These are phyloP conservation scores for Boletus mariae DNA, from an alignment of 1,284 basidiomycete genomes.

Conservation along the genomic window DNA sequence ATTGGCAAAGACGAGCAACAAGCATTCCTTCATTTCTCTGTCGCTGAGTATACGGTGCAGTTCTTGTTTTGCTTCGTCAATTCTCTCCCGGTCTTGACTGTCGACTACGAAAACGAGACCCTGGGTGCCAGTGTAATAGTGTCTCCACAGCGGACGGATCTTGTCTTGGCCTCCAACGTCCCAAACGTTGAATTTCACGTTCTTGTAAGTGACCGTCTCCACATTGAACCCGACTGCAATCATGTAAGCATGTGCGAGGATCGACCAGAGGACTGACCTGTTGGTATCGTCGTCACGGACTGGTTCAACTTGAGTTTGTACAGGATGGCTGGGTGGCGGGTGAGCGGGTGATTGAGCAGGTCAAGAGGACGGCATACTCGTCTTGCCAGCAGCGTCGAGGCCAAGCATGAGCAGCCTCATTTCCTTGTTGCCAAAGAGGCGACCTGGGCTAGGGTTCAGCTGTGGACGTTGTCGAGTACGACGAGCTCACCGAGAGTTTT, in stretches of 20 bases:
- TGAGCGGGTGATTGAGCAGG: constrained; percentile 9
- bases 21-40: constrained; percentile 97
- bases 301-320: constrained; percentile 99
- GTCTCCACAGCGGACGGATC: constrained; percentile 97
- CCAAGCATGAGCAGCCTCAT: constrained; percentile 94
- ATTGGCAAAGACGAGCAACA: constrained; percentile 97
- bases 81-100: constrained; percentile 87
- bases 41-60: constrained; percentile 96
- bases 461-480: background rate
- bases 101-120: constrained; percentile 97
- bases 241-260: constrained; percentile 19
- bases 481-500: constrained; percentile 60
- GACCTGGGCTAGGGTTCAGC: constrained; percentile 48
- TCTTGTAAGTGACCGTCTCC: constrained; percentile 99
- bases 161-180: constrained; percentile 99
- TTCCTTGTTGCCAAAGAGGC: constrained; percentile 99
- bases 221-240: constrained; percentile 92
- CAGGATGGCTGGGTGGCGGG: constrained; percentile 75
- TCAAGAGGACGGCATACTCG: constrained; percentile 55
- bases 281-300: constrained; percentile 98
- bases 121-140: constrained; percentile 98
- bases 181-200: constrained; percentile 99
- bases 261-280: constrained; percentile 56
- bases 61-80: constrained; percentile 96
- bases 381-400: constrained; percentile 95